Percentiles rank a stretch among this genome's conserved stretches.
Evolutionary conservation across 1,284 basidiomycete species (phyloP).

Genomic region (Boletus semigastroideus): DNA sequence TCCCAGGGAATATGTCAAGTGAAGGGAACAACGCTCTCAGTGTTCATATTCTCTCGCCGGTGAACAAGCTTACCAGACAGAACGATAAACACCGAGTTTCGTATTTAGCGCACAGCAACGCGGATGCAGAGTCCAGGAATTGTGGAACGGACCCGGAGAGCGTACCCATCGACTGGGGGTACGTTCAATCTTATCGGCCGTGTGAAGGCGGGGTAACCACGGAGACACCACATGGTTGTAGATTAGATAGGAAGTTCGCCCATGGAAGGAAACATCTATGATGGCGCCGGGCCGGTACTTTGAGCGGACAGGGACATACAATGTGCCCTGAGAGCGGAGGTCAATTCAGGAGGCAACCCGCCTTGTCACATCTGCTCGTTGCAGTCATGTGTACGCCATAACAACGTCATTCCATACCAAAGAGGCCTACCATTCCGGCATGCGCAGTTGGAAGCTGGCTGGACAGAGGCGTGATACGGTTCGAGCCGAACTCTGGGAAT

Average conservation of each 20-base stretch:
- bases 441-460: background rate
- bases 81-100: background rate
- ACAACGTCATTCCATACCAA: slow-evolving; percentile 16
- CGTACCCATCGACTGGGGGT: background rate
- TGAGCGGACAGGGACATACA: background rate
- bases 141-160: background rate
- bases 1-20: slow-evolving; percentile 8
- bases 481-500: background rate
- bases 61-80: background rate
- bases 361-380: background rate
- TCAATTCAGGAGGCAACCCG: background rate
- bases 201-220: slow-evolving; percentile 6
- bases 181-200: background rate
- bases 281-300: slow-evolving; percentile 2
- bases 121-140: background rate
- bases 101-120: background rate
- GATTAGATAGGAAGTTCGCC: slow-evolving; percentile 2
- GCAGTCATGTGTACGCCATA: slow-evolving; percentile 1
- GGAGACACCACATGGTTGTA: slow-evolving; percentile 5
- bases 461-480: background rate
- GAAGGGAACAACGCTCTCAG: background rate
- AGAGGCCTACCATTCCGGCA: background rate
- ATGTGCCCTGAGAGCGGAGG: background rate
- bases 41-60: background rate
- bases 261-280: background rate